Evolutionary conservation across 2,329 filamentous ascomycete species (phyloP).

Genomic region (Ceratocystiopsis minuta): DNA sequence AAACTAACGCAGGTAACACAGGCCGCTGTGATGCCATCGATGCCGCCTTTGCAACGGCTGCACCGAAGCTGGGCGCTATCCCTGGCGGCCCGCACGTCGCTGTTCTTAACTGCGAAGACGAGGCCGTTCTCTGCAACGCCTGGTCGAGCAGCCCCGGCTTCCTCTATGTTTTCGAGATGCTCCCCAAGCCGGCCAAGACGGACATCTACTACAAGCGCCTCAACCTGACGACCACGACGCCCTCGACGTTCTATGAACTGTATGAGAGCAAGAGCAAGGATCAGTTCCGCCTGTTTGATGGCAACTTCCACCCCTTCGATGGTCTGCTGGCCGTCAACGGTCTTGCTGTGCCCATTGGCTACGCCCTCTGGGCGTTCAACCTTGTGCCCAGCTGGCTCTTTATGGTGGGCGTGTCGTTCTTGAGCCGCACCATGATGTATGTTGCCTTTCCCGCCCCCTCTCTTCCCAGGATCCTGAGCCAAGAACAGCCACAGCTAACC

Average conservation of each 20-base stretch:
- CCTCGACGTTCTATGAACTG: constrained; percentile 43
- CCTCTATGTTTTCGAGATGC: constrained; percentile 50
- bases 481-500: too few species aligned
- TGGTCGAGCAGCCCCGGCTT: constrained; percentile 49
- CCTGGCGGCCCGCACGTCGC: constrained; percentile 49
- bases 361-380: constrained; percentile 47
- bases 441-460: constrained; percentile 16
- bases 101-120: constrained; percentile 54
- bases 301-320: constrained; percentile 60
- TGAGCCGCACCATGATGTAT: constrained; percentile 62
- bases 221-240: constrained; percentile 51
- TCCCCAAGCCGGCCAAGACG: constrained; percentile 44
- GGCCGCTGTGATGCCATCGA: constrained; percentile 49
- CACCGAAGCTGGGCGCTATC: constrained; percentile 40
- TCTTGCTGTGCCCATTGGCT: constrained; percentile 46
- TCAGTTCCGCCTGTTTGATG: constrained; percentile 30
- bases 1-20: constrained; percentile 11
- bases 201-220: constrained; percentile 47
- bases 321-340: constrained; percentile 45
- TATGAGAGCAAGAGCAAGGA: constrained; percentile 29
- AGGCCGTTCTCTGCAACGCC: constrained; percentile 56
- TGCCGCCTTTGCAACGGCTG: constrained; percentile 47
- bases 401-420: constrained; percentile 58
- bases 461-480: not conserved
- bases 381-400: constrained; percentile 57